Conservation (phyloP, 164 flowering plant species). For the Aristolochia californica region DNA sequence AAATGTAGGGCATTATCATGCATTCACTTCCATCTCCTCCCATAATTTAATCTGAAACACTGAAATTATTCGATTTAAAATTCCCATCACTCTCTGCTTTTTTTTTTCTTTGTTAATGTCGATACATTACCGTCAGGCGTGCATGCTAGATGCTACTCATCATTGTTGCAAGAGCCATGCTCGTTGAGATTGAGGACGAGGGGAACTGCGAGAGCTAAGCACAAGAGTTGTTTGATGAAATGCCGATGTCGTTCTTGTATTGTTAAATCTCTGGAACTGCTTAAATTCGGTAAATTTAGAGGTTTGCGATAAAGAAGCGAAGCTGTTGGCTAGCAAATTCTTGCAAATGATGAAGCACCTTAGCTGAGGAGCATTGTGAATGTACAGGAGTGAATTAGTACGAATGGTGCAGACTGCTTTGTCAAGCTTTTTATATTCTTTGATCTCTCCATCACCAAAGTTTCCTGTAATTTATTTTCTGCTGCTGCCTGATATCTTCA, state of each 20-base stretch:
- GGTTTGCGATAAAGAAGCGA: not conserved
- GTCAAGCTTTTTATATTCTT: too few species aligned
- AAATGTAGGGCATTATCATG: not conserved
- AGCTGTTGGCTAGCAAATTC: not conserved
- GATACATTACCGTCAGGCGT: constrained; percentile 1
- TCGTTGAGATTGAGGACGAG: not conserved
- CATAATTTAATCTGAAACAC: not conserved
- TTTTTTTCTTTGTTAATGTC: not conserved
- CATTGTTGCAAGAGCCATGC: not conserved
- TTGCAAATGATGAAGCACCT: too few species aligned
- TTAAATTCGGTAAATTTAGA: not conserved
- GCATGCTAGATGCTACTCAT: constrained; percentile 1
- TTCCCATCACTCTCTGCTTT: not conserved
- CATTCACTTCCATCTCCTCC: not conserved
- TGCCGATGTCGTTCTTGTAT: not conserved
- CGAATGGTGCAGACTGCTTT: too few species aligned
- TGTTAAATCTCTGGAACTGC: not conserved
- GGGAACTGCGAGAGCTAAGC: not conserved
- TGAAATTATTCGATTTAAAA: not conserved
- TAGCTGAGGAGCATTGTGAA: too few species aligned
- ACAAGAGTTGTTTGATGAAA: too few species aligned
- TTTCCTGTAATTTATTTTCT: too few species aligned
- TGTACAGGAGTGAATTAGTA: too few species aligned
- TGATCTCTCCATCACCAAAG: too few species aligned
- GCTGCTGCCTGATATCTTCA: too few species aligned